Conservation (phyloP, 108 stramenopile genomes). For the Cyclotella sp. region DNA sequence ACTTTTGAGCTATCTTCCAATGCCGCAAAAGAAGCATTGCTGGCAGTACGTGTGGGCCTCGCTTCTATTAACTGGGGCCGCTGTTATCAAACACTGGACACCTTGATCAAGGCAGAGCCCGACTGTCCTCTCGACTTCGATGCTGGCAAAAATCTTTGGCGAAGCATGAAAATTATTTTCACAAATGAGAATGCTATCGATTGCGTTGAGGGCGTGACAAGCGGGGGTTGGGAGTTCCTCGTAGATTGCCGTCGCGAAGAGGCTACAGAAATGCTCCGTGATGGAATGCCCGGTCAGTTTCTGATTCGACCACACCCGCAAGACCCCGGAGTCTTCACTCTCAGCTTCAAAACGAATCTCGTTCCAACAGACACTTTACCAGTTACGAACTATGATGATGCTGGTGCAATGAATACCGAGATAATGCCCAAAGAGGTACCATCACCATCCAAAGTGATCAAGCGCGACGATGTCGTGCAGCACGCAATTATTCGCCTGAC, state of each 20-base stretch:
- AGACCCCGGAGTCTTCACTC: constrained; percentile 87
- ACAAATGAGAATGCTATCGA: constrained; percentile 30
- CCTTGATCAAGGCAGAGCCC: constrained; percentile 73
- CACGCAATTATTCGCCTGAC: constrained; percentile 89
- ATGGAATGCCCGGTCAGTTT: constrained; percentile 70
- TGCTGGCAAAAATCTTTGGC: constrained; percentile 76
- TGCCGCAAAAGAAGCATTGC: constrained; percentile 74
- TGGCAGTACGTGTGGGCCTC: constrained; percentile 74
- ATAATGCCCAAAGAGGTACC: constrained; percentile 16
- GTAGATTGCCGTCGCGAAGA: constrained; percentile 84
- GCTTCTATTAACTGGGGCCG: constrained; percentile 72
- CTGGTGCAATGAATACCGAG: constrained; percentile 23
- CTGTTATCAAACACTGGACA: constrained; percentile 69
- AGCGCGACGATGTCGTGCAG: constrained; percentile 83
- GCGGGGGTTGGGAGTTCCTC: constrained; percentile 93
- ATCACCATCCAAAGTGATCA: constrained; percentile 50
- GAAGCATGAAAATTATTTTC: constrained; percentile 77
- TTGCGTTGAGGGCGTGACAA: constrained; percentile 55
- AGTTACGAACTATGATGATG: constrained; percentile 37
- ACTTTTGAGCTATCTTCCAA: constrained; percentile 64
- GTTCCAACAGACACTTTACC: constrained; percentile 53
- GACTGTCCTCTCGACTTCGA: constrained; percentile 78
- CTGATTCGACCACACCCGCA: constrained; percentile 86
- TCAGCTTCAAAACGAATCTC: constrained; percentile 89
- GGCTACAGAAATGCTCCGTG: constrained; percentile 82